Base-by-base conservation (phyloP, 2,329 filamentous ascomycete genomes). In the Calycina marina region DNA sequence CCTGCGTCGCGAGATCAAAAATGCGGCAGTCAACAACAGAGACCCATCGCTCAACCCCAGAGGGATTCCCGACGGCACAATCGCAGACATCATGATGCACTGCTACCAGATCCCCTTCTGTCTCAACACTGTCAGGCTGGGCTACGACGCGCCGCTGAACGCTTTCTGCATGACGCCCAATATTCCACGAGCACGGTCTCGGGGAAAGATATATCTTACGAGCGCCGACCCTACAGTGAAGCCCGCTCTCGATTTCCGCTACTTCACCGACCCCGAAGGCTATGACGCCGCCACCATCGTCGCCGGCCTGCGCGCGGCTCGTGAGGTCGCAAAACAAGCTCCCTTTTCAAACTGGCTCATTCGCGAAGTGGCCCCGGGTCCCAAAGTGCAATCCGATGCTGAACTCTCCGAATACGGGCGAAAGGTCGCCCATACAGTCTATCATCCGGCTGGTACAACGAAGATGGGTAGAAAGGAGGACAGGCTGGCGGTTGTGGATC, bases 51-150 rank as follows among this genome's bases (percentile, higher is more conserved):
- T 51, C 13, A 52, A 52, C 11, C 49, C 57, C n/a, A 39, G 43
- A 12, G 56, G 53, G 4, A 50, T 68, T 25, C 54, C 60, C 2
- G 83, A 92, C 46, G 78, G 78, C 32, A 69, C 79, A 40, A 76
- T 81, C 34, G 80, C 79, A 41, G 85, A 93, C 51, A 61, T 92
- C 49, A 93, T 93, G 85, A 90, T 90, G 79, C 84, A 93, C 62
- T 93, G 84, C 69, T 93, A 93, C 63, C 85, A 93, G 59, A 92
- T 93, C 45, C 84, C 84, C 33, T 93, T 93, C 60, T 81, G 77
- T 40, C 72, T 85, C 45, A 93, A 93, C 67, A 93, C 84, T 2
- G 61, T 68, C 34, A 75, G 81, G 25, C 67, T 93, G 8, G 84
- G 84, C 44, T 93, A 75, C 51, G 48, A 50, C 16, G 47, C 44